These are phyloP conservation scores for Pseudoscleropodium purum DNA, from an alignment of 225 moss, liverwort and hornwort species.

Conservation along the genomic window DNA sequence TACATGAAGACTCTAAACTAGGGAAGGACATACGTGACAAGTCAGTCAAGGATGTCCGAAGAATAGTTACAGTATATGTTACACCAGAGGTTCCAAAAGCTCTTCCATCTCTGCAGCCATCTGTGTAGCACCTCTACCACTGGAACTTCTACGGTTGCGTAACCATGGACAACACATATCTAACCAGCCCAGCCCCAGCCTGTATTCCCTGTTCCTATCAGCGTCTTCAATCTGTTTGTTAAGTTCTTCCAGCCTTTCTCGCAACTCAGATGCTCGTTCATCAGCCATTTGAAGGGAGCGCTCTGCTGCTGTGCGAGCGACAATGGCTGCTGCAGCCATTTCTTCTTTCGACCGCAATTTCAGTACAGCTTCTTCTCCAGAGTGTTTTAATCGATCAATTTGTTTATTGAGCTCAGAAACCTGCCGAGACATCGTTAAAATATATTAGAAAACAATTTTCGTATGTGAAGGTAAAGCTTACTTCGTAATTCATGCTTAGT, in stretches of 20 bases:
- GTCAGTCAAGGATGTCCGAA: constrained; percentile 23
- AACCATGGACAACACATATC: constrained; percentile 94
- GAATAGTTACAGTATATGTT: constrained; percentile 28
- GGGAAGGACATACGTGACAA: constrained; percentile 8
- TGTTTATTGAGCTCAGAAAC: constrained; percentile 66
- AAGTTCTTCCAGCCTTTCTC: constrained; percentile 82
- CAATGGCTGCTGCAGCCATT: constrained; percentile 86
- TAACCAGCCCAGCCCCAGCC: constrained; percentile 45
- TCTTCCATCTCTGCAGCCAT: constrained; percentile 94
- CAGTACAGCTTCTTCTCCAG: constrained; percentile 58
- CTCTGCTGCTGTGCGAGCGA: constrained; percentile 86
- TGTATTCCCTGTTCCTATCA: constrained; percentile 57
- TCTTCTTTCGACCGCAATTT: constrained; percentile 93
- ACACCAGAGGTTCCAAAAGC: constrained; percentile 89
- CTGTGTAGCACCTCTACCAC: constrained; percentile 31
- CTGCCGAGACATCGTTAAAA: constrained; percentile 24
- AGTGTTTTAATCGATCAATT: constrained; percentile 45
- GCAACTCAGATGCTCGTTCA: constrained; percentile 79
- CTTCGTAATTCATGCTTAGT: background rate
- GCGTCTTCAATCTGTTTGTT: constrained; percentile 71
- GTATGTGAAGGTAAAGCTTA: background rate
- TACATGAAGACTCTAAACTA: constrained; percentile 16
- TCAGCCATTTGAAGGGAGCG: constrained; percentile 95
- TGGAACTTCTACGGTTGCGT: constrained; percentile 48
- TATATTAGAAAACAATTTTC: background rate